phyloP scores from a whole-genome alignment of 768 basidiomycete species.

The Mycena pura region DNA sequence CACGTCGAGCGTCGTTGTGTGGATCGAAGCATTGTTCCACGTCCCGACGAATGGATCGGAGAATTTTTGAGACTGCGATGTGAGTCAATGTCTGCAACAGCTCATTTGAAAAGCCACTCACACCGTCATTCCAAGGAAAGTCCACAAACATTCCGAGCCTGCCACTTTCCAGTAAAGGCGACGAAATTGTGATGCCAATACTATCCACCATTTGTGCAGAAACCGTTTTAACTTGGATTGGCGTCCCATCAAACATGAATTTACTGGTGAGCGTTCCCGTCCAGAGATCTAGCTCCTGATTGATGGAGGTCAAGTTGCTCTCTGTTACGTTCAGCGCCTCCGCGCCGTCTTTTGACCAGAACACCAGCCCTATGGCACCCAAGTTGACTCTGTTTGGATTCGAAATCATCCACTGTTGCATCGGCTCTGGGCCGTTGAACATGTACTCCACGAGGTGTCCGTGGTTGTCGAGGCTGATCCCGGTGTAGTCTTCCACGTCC shows the following conservation, averaged over 20 bases:
- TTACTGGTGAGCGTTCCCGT: conserved; percentile 55
- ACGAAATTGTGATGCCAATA: conserved; percentile 48
- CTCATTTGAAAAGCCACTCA: neutral
- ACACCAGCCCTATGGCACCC: conserved; percentile 55
- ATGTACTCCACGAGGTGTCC: conserved; percentile 56
- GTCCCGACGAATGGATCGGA: conserved; percentile 63
- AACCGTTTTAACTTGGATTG: conserved; percentile 47
- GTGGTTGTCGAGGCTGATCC: conserved; percentile 58
- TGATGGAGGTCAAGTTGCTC: conserved; percentile 39
- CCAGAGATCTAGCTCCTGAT: conserved; percentile 62
- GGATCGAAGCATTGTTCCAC: conserved; percentile 54
- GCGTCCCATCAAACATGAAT: conserved; percentile 45
- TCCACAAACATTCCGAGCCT: conserved; percentile 59
- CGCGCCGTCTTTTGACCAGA: conserved; percentile 40
- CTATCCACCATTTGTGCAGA: conserved; percentile 47
- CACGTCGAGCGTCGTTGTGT: conserved; percentile 48
- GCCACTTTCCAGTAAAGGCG: conserved; percentile 45
- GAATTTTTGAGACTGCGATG: conserved; percentile 47
- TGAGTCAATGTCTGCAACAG: neutral
- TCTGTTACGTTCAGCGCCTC: conserved; percentile 42
- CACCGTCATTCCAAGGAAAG: conserved; percentile 69
- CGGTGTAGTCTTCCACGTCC: conserved; percentile 55
- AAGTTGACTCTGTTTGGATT: conserved; percentile 66
- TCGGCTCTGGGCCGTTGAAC: conserved; percentile 50
- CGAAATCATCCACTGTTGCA: conserved; percentile 60